Conservation (phyloP, 768 basidiomycete species). For the Baorangia bicolor region DNA sequence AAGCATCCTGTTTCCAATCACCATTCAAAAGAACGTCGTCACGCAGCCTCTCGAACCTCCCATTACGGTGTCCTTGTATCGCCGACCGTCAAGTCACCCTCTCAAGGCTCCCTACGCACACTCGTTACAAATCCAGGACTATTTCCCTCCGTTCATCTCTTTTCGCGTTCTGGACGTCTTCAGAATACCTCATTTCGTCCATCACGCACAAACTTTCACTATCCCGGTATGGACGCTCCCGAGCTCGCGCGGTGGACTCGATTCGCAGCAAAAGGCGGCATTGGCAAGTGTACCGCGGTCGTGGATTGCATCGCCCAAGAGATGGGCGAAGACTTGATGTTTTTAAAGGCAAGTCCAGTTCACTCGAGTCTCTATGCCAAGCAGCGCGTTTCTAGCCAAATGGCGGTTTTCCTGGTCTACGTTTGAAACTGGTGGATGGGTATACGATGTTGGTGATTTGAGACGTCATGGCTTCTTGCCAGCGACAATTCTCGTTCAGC, state of each 20-base stretch:
- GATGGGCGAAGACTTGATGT: slow-evolving; percentile 76
- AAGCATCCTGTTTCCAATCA: background rate
- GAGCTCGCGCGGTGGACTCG: slow-evolving; percentile 81
- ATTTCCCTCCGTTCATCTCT: background rate
- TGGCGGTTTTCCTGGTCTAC: background rate
- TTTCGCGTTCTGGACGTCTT: background rate
- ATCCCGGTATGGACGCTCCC: slow-evolving; percentile 55
- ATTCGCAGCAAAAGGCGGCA: slow-evolving; percentile 83
- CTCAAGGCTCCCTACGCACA: background rate
- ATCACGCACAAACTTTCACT: background rate
- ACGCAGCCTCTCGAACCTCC: background rate
- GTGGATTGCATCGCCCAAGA: slow-evolving; percentile 76
- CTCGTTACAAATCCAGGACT: background rate
- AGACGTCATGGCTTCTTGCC: background rate
- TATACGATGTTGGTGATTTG: background rate
- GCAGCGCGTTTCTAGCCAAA: background rate
- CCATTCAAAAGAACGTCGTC: background rate
- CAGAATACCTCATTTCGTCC: background rate
- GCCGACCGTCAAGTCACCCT: background rate
- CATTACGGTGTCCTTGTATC: background rate
- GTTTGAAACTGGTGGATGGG: background rate
- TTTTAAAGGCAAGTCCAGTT: slow-evolving; percentile 58
- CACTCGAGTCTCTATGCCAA: background rate
- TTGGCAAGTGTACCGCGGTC: slow-evolving; percentile 73
- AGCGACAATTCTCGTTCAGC: background rate